Percentiles rank a stretch among this genome's conserved stretches.
These are phyloP conservation scores for Penicillium sp. DNA, from an alignment of 2,329 filamentous ascomycete genomes.

Conservation along the genomic window DNA sequence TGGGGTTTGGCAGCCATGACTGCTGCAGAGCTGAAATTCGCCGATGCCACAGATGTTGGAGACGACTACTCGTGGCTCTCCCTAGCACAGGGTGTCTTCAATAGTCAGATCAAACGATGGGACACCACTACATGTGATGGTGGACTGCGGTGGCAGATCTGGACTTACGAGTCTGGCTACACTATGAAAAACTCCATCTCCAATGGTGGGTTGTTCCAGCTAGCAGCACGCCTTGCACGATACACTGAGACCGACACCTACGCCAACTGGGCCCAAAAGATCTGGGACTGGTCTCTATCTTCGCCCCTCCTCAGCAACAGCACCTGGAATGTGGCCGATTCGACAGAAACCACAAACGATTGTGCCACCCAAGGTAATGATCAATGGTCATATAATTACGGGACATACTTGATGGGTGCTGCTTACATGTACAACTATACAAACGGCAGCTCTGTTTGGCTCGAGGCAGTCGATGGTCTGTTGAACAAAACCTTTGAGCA, in stretches of 20 bases:
- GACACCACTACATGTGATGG: conserved; percentile 66
- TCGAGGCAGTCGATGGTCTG: conserved; percentile 57
- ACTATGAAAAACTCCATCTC: conserved; percentile 80
- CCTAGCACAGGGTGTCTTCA: conserved; percentile 70
- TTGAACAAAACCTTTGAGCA: conserved; percentile 49
- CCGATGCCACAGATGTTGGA: conserved; percentile 50
- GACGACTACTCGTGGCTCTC: conserved; percentile 46
- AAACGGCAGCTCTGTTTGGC: conserved; percentile 57
- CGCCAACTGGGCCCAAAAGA: conserved; percentile 59
- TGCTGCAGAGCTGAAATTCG: conserved; percentile 64
- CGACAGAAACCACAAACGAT: conserved; percentile 52
- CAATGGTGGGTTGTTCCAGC: conserved; percentile 78
- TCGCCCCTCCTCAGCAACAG: conserved; percentile 61
- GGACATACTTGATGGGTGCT: conserved; percentile 58
- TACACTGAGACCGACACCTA: conserved; percentile 65
- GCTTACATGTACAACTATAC: conserved; percentile 70
- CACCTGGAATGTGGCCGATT: conserved; percentile 64
- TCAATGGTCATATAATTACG: conserved; percentile 69
- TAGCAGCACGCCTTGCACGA: conserved; percentile 72
- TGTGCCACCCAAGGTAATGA: conserved; percentile 64
- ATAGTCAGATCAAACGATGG: conserved; percentile 70
- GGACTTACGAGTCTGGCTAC: conserved; percentile 71
- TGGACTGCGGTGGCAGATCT: conserved; percentile 81
- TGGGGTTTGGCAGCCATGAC: conserved; percentile 70
- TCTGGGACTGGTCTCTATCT: conserved; percentile 61